phyloP scores from a whole-genome alignment of 2,329 filamentous ascomycete species.

The Aspergillus brunneoviolaceus region DNA sequence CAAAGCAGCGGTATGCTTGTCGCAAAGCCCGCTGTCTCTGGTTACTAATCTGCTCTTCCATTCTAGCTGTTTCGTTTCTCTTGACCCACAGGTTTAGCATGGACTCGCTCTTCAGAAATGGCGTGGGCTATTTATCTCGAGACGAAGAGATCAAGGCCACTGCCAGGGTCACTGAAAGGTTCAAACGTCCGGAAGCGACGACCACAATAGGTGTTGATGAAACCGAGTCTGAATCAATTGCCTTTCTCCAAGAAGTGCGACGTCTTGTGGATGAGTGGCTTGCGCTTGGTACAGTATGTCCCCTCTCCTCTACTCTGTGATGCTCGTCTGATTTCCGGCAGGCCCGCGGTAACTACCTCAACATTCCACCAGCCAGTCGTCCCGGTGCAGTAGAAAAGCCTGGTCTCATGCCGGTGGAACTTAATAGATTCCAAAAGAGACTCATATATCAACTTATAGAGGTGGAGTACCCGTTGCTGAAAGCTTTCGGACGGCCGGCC shows the following conservation, averaged over 20 bases:
- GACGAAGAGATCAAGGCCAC: slow-evolving; percentile 55
- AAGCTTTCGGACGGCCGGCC: slow-evolving; percentile 34
- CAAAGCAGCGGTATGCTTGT: slow-evolving; percentile 51
- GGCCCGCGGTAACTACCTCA: slow-evolving; percentile 42
- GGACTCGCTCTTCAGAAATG: slow-evolving; percentile 54
- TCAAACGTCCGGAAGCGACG: slow-evolving; percentile 29
- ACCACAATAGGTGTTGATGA: slow-evolving; percentile 51
- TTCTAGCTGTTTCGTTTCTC: slow-evolving; percentile 59
- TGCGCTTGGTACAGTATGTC: slow-evolving; percentile 24
- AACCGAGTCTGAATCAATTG: slow-evolving; percentile 53
- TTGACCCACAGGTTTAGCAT: slow-evolving; percentile 59
- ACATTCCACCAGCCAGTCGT: slow-evolving; percentile 41
- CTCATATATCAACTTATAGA: slow-evolving; percentile 67
- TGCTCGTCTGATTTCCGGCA: slow-evolving; percentile 10
- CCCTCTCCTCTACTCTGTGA: neutral
- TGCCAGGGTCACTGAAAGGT: slow-evolving; percentile 45
- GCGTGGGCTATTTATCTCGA: slow-evolving; percentile 63
- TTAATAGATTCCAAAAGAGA: slow-evolving; percentile 63
- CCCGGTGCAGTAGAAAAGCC: slow-evolving; percentile 17
- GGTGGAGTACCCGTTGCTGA: slow-evolving; percentile 53
- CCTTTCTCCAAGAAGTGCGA: slow-evolving; percentile 51
- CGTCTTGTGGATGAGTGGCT: slow-evolving; percentile 51
- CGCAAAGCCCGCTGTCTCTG: neutral
- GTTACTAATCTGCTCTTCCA: slow-evolving; percentile 11
- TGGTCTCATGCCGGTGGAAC: slow-evolving; percentile 23